Base-by-base conservation (phyloP, 495 filamentous ascomycete species). In the Ascobolus immersus region DNA sequence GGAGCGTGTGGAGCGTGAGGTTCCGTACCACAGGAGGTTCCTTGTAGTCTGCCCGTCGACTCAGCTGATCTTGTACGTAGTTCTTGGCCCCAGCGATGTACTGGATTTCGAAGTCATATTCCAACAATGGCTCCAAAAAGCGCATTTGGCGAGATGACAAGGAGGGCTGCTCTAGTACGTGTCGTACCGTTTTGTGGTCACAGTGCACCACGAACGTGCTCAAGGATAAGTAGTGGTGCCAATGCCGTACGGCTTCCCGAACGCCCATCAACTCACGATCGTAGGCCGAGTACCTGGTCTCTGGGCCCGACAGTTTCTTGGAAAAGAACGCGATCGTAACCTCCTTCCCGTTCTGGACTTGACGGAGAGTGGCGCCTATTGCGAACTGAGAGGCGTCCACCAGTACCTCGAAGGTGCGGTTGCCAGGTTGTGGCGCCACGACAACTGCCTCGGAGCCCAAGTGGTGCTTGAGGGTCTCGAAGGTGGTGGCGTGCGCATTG, bases 21-120 rank as follows among this genome's bases (percentile, higher is more conserved):
- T 3, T 36, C 21, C 0, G 0, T 15, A 30, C 29, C 2, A 21
- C 14, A 28, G 28, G 28, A 15, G 12, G 5, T 14, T 35, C 33
- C 15, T 35, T 26, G 22, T 36, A 36, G 12, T 36, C 34, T 2
- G 25, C 23, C 3, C 34, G 4, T 22, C 25, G 4, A 17, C 23
- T 13, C 1, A 36, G 25, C 0, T 11, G 4, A 36, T 36, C 34
- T 31, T 18, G 23, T 1, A 36, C 18, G 2, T 6, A 13, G 7
- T 36, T 30, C 24, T 10, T 30, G 2, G 22, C 34, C 1, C 14
- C 34, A 6, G 34, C 23, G 4, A 13, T 4, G 17, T 36, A 31
- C 6, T 36, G 0, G 1, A 36, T 17, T 1, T 36, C 13, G 13
- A 30, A 32, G n/a, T 36, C 34, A 31, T 32, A 36, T 11, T 30